Conservation (phyloP, 768 basidiomycete genomes). For the Saitozyma podzolica region DNA sequence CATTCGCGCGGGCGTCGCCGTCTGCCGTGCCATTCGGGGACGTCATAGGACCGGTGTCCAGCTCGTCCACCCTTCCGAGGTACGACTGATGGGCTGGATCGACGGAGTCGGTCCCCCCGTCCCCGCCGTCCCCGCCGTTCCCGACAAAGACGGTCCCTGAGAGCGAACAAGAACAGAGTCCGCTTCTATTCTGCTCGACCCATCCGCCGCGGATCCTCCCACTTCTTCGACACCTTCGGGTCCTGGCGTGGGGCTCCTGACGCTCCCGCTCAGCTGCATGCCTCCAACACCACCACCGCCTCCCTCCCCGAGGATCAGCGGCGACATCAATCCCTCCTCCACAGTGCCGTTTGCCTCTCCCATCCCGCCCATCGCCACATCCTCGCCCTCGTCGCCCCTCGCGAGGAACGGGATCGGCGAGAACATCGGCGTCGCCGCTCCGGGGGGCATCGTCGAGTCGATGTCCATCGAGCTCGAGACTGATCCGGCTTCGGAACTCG, state of each 20-base stretch:
- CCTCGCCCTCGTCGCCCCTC: constrained; percentile 3
- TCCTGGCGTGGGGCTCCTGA: constrained; percentile 37
- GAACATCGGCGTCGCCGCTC: constrained; percentile 49
- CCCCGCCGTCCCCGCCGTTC: neutral
- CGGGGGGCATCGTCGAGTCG: constrained; percentile 33
- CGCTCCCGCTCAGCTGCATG: constrained; percentile 1
- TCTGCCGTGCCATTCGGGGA: neutral
- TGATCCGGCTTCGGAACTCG: constrained; percentile 12
- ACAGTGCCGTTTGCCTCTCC: neutral
- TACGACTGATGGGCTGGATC: constrained; percentile 47
- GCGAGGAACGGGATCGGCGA: constrained; percentile 52
- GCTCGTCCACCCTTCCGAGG: constrained; percentile 51
- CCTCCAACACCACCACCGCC: constrained; percentile 2
- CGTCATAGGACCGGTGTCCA: constrained; percentile 49
- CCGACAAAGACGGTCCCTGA: neutral
- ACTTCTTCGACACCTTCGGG: constrained; percentile 26
- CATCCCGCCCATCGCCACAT: neutral
- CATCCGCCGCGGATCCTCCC: neutral
- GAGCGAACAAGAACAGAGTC: too few species aligned
- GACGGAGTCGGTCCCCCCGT: neutral
- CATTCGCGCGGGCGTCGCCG: neutral
- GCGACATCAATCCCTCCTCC: constrained; percentile 33
- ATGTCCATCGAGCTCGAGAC: neutral
- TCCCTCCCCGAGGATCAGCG: constrained; percentile 31
- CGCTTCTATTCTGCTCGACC: neutral